phyloP scores from a whole-genome alignment of 495 filamentous ascomycete genomes.

The Tuber melanosporum region DNA sequence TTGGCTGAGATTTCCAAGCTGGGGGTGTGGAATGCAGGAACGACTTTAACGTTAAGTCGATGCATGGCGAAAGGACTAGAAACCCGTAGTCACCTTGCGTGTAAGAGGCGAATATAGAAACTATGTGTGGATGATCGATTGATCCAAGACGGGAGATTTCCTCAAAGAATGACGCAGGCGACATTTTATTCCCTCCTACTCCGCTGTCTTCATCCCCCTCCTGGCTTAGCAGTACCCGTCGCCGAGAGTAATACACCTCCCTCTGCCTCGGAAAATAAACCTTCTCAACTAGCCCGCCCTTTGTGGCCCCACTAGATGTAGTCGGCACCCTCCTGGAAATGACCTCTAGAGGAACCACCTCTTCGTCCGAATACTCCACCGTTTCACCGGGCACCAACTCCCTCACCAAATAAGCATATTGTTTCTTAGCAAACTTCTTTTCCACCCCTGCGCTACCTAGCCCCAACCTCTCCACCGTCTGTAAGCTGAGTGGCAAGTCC shows the following conservation, averaged over 20 bases:
- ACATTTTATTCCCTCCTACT: conserved; percentile 48
- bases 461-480: conserved; percentile 60
- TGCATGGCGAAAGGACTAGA: conserved; percentile 65
- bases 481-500: conserved; percentile 72
- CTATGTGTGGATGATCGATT: conserved; percentile 70
- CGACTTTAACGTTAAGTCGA: conserved; percentile 68
- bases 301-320: conserved; percentile 46
- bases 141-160: conserved; percentile 59
- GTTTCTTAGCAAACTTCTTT: conserved; percentile 68
- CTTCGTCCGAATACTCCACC: conserved; percentile 65
- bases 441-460: conserved; percentile 55
- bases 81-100: conserved; percentile 65
- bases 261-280: conserved; percentile 58
- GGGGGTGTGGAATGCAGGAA: conserved; percentile 65
- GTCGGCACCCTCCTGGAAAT: conserved; percentile 50
- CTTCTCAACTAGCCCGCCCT: conserved; percentile 55
- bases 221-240: conserved; percentile 54
- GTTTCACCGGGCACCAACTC: conserved; percentile 65
- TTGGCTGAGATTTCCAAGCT: conserved; percentile 63
- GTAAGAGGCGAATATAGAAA: conserved; percentile 77
- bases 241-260: conserved; percentile 60
- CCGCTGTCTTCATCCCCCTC: conserved; percentile 37
- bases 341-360: conserved; percentile 69
- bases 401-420: conserved; percentile 73
- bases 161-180: conserved; percentile 59